These are phyloP conservation scores for Marchantia paleacea DNA, from an alignment of 225 moss, liverwort and hornwort species.

Conservation along the genomic window DNA sequence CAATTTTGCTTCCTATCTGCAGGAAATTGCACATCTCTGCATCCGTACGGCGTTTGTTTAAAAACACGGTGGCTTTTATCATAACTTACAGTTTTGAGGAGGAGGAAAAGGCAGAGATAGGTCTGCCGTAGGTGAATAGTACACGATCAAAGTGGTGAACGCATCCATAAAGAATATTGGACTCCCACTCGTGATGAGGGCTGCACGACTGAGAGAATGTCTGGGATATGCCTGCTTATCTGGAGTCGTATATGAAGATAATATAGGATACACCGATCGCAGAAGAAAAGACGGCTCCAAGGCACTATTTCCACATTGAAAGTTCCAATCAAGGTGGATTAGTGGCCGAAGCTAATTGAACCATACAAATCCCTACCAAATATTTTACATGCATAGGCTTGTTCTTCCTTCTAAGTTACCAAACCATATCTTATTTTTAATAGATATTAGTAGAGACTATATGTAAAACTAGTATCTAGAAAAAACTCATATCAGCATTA, in stretches of 20 bases:
- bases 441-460: too few relatives aligned
- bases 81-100: constrained; percentile 88
- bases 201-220: constrained; percentile 92
- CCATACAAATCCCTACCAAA: not conserved
- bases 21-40: not conserved
- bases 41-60: not conserved
- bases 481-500: too few relatives aligned
- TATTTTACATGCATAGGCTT: too few relatives aligned
- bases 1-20: not conserved
- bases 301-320: constrained; percentile 54
- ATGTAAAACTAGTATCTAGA: too few relatives aligned
- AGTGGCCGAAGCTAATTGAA: not conserved
- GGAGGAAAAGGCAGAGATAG: constrained; percentile 93
- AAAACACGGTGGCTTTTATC: not conserved
- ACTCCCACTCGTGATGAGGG: constrained; percentile 95
- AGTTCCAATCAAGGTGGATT: not conserved
- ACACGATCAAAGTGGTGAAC: constrained; percentile 92
- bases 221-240: constrained; percentile 95
- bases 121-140: constrained; percentile 93
- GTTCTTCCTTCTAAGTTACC: too few relatives aligned
- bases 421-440: too few relatives aligned
- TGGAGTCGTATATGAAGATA: constrained; percentile 88
- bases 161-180: constrained; percentile 99
- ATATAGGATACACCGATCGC: constrained; percentile 86
- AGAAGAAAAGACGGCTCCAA: constrained; percentile 87